Percentiles rank a stretch among this genome's conserved stretches.
These are phyloP conservation scores for Spongispora temasekensis DNA, from an alignment of 1,284 basidiomycete species.

Conservation along the genomic window DNA sequence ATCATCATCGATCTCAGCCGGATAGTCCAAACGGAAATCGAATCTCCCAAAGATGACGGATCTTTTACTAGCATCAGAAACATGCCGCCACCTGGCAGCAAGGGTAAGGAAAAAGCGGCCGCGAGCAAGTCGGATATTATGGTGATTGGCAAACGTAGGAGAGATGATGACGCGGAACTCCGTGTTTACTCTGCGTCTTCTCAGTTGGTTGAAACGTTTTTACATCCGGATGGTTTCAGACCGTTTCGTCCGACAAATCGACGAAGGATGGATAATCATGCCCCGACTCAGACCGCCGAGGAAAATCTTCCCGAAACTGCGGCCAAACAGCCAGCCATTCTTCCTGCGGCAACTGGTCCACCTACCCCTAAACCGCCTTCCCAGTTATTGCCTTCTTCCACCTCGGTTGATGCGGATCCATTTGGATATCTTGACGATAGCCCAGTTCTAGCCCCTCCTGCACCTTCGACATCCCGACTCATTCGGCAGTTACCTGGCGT, in stretches of 20 bases:
- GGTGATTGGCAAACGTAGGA: conserved; percentile 50
- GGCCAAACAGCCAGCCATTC: background rate
- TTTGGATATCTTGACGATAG: conserved; percentile 54
- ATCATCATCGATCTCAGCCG: conserved; percentile 78
- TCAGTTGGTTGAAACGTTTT: conserved; percentile 52
- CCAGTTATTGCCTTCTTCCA: conserved; percentile 7
- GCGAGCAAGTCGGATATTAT: conserved; percentile 3
- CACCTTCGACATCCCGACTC: conserved; percentile 32
- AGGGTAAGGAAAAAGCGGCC: conserved; percentile 49
- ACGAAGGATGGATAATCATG: conserved; percentile 41
- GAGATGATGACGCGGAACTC: conserved; percentile 54
- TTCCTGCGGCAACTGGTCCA: background rate
- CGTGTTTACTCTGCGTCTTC: conserved; percentile 58
- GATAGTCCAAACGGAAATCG: conserved; percentile 67
- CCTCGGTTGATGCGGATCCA: conserved; percentile 39
- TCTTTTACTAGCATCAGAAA: conserved; percentile 60
- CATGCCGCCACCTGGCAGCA: conserved; percentile 50
- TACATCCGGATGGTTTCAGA: conserved; percentile 42
- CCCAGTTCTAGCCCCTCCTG: conserved; percentile 26
- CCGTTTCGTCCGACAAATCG: conserved; percentile 40
- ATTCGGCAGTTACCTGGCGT: conserved; percentile 36
- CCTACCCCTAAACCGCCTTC: background rate
- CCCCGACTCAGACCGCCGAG: conserved; percentile 9
- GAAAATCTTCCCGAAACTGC: background rate
- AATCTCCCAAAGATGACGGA: conserved; percentile 52